These are phyloP conservation scores for Diospyros lotus DNA, from an alignment of 148 eudicot species.

Conservation along the genomic window DNA sequence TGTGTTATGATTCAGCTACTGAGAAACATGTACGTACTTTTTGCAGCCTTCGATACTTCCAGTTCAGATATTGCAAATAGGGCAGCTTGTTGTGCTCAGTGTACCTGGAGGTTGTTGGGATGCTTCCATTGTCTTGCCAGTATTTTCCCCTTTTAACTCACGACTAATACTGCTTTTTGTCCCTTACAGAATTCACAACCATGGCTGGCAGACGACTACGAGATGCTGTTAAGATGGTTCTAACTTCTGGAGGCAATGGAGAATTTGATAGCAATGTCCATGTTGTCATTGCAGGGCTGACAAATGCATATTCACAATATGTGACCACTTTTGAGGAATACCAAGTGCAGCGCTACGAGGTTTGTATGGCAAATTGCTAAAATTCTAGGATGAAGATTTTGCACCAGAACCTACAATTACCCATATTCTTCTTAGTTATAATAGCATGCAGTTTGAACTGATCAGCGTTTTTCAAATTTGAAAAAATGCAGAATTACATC, in stretches of 20 bases:
- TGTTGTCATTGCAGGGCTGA: conserved; percentile 88
- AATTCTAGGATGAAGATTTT: background rate
- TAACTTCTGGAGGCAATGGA: conserved; percentile 35
- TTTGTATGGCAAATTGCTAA: conserved; percentile 25
- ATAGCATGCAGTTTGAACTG: background rate
- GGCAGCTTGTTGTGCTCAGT: conserved; percentile 84
- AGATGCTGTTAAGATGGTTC: conserved; percentile 73
- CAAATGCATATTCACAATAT: conserved; percentile 89
- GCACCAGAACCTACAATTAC: background rate
- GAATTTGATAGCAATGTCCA: conserved; percentile 55
- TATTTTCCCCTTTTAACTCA: background rate
- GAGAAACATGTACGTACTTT: background rate
- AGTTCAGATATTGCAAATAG: conserved; percentile 79
- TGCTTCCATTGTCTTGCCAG: conserved; percentile 9
- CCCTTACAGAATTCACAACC: conserved; percentile 71
- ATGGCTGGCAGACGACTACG: conserved; percentile 99
- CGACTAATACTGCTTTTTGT: background rate
- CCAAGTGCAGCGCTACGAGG: conserved; percentile 94
- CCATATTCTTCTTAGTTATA: background rate
- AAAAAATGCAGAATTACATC: background rate
- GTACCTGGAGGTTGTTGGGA: conserved; percentile 82
- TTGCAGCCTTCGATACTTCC: conserved; percentile 96
- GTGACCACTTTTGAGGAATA: conserved; percentile 94
- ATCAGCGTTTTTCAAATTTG: background rate
- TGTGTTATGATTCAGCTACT: conserved; percentile 2